Base-by-base conservation (phyloP, 2,329 filamentous ascomycete species). In the Apiospora malaysiana region DNA sequence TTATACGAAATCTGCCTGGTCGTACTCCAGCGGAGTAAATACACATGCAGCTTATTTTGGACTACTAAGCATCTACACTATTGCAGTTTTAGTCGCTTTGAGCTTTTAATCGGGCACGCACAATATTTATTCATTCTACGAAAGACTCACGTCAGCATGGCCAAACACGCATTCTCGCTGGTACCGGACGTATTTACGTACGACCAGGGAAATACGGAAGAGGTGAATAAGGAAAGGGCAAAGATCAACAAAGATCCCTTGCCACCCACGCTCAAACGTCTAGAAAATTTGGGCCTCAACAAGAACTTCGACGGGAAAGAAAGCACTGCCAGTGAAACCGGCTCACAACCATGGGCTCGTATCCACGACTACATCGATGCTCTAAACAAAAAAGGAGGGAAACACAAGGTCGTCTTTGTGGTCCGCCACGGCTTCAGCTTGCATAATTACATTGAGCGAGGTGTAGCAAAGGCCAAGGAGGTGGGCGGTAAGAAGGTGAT, bases 381-480 rank as follows among this genome's bases (percentile, higher is more conserved):
- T 32, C 66, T 74, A 10, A 74, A 73, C 10, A 40, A 37, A 9
- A 68, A 68, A 2, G 70, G 65, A 59, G 71, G 68, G 3, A 73
- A 66, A 2, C 70, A 73, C 49, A 74, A 73, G 43, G 40, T 73
- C 9, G 23, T 74, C n/a, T 71, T 70, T 37, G 40, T 74, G 6
- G 66, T 70, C 42, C 72, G 73, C 5, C 73, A 74, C 37, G 72
- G 73, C 27, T 47, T 40, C 43, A 68, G 73, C 0, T 27, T 72
- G 43, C 73, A 74, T 40, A 74, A 74, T 27, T 68, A 71, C 18
- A 59, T 72, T 40, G 73, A 72, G 2, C 6, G 9, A 9, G 51
- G 6, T 14, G 25, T 59, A 6, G n/a, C n/a, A n/a, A n/a, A n/a
- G n/a, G n/a, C n/a, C n/a, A n/a, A n/a, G n/a, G n/a, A n/a, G n/a